Evolutionary conservation across 2,329 filamentous ascomycete genomes (phyloP).

Genomic region (Phyllachora maydis): DNA sequence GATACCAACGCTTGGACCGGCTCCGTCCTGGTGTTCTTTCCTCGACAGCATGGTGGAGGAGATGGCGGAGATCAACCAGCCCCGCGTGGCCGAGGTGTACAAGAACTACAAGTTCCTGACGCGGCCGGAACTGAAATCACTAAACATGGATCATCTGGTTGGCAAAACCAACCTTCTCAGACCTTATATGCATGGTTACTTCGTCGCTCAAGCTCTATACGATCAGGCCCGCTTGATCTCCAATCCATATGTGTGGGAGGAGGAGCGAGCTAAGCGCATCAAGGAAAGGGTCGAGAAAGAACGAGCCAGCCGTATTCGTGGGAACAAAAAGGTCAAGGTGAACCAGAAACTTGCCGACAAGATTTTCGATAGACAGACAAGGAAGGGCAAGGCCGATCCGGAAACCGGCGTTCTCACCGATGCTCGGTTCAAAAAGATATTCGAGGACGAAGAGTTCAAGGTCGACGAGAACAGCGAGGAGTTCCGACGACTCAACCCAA

Average conservation of each 20-base stretch:
- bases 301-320: constrained; percentile 81
- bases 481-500: constrained; percentile 78
- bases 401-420: constrained; percentile 56
- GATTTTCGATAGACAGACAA: constrained; percentile 43
- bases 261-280: constrained; percentile 76
- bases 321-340: constrained; percentile 94
- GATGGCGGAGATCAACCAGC: constrained; percentile 97
- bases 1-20: constrained; percentile 79
- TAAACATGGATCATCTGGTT: constrained; percentile 75
- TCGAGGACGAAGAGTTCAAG: constrained; percentile 81
- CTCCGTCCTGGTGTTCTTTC: constrained; percentile 91
- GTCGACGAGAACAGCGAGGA: constrained; percentile 81
- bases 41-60: constrained; percentile 95
- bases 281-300: constrained; percentile 95
- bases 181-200: constrained; percentile 98
- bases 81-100: constrained; percentile 30
- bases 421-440: constrained; percentile 69
- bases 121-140: constrained; percentile 59
- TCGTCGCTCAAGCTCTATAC: constrained; percentile 85
- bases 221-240: constrained; percentile 86
- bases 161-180: constrained; percentile 77
- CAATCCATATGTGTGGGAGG: constrained; percentile 85
- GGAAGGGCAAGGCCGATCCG: constrained; percentile 33
- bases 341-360: constrained; percentile 69
- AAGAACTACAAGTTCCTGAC: constrained; percentile 87